phyloP scores from a whole-genome alignment of 2,329 filamentous ascomycete species.

The Pseudonectria foliicola region DNA sequence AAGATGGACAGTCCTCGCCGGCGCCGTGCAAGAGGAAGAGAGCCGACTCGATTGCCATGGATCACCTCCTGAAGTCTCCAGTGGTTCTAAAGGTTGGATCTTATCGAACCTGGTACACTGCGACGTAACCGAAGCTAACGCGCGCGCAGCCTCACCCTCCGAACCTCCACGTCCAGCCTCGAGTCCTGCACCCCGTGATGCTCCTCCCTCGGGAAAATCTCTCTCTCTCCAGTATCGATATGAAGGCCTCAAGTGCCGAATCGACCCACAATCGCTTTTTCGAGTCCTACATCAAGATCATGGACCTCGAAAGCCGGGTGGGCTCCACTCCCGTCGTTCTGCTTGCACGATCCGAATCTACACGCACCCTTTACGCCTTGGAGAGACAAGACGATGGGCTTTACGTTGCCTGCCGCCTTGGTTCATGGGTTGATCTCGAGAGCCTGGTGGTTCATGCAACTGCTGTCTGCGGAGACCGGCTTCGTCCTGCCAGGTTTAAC shows the following conservation, averaged over 20 bases:
- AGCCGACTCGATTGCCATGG: constrained; percentile 35
- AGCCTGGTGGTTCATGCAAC: constrained; percentile 45
- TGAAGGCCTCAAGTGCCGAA: constrained; percentile 41
- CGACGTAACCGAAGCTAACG: neutral
- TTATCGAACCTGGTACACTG: neutral
- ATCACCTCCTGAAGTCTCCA: constrained; percentile 44
- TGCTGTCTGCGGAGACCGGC: constrained; percentile 24
- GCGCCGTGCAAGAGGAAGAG: constrained; percentile 29
- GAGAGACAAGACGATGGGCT: constrained; percentile 55
- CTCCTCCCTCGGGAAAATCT: constrained; percentile 55
- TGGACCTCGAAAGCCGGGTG: constrained; percentile 57
- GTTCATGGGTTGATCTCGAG: constrained; percentile 56
- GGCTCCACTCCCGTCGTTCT: constrained; percentile 49
- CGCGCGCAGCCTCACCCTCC: constrained; percentile 46
- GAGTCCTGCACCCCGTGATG: constrained; percentile 53
- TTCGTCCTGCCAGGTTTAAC: constrained; percentile 16
- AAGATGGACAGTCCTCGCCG: constrained; percentile 23
- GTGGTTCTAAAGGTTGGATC: constrained; percentile 44
- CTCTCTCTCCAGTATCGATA: constrained; percentile 55
- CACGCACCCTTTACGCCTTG: constrained; percentile 51
- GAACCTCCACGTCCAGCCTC: constrained; percentile 44
- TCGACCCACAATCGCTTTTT: constrained; percentile 49
- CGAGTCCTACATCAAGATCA: constrained; percentile 54
- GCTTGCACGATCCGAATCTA: constrained; percentile 52
- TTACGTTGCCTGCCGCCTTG: constrained; percentile 63